Conservation (phyloP, 345 rosid genomes). For the Eucalyptus pauciflora region DNA sequence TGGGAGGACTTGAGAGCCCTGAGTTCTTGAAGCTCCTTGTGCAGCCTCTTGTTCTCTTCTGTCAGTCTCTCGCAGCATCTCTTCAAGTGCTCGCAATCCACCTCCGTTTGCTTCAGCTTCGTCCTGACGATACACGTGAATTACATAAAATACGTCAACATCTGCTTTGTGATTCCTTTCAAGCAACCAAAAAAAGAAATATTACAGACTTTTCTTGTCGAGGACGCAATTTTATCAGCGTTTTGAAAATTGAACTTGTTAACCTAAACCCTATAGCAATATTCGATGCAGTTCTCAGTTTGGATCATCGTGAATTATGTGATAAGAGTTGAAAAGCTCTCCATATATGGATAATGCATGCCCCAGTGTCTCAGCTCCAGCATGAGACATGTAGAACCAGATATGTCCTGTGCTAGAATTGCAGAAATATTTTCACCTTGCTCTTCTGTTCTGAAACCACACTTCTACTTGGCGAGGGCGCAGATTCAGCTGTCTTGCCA, state of each 20-base stretch:
- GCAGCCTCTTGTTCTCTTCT: constrained; percentile 86
- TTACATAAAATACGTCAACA: not conserved
- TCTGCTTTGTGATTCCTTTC: too few relatives aligned
- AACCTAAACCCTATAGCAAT: not conserved
- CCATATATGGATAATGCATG: not conserved
- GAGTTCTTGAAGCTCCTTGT: constrained; percentile 66
- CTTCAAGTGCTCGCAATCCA: constrained; percentile 87
- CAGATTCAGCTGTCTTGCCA: constrained; percentile 83
- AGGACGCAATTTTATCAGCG: not conserved
- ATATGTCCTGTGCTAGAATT: not conserved
- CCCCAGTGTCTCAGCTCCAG: not conserved
- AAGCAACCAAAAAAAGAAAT: not conserved
- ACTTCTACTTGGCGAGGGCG: constrained; percentile 96
- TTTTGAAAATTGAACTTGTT: not conserved
- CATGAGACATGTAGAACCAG: not conserved
- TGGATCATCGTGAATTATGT: not conserved
- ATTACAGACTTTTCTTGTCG: not conserved
- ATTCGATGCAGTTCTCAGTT: not conserved
- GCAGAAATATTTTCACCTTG: constrained; percentile 37
- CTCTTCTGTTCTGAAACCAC: constrained; percentile 97
- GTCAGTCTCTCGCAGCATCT: constrained; percentile 80
- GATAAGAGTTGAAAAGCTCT: not conserved
- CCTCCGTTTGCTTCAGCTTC: constrained; percentile 91
- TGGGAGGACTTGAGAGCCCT: not conserved
- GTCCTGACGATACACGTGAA: constrained; percentile 34